Evolutionary conservation across 805 yeast genomes (phyloP).

Genomic region (Candida manassasensis): DNA sequence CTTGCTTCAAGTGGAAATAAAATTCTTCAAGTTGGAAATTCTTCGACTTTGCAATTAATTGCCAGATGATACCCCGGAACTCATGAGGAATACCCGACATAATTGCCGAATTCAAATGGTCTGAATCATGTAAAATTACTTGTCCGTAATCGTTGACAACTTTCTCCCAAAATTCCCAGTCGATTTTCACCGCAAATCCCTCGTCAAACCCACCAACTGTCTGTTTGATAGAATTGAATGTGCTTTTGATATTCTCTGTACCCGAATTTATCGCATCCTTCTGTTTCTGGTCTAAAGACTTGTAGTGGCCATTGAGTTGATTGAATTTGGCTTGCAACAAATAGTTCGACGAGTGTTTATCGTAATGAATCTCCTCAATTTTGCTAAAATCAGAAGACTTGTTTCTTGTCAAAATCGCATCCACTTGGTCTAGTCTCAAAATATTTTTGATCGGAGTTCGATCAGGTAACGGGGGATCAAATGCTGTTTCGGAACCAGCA

Average conservation of each 20-base stretch:
- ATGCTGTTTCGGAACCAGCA: too few species aligned
- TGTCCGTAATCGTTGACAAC: slow-evolving; percentile 74
- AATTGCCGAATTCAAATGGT: slow-evolving; percentile 55
- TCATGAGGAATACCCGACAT: slow-evolving; percentile 79
- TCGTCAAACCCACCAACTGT: slow-evolving; percentile 44
- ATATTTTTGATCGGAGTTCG: slow-evolving; percentile 24
- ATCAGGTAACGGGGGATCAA: slow-evolving; percentile 29
- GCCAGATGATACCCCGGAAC: slow-evolving; percentile 90
- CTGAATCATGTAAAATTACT: slow-evolving; percentile 60
- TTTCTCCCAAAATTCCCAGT: slow-evolving; percentile 86
- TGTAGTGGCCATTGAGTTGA: slow-evolving; percentile 50
- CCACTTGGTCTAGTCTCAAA: slow-evolving; percentile 18
- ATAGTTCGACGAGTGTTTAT: slow-evolving; percentile 33
- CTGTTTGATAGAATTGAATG: slow-evolving; percentile 44
- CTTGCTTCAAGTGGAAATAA: slow-evolving; percentile 46
- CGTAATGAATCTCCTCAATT: slow-evolving; percentile 16
- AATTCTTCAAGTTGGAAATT: slow-evolving; percentile 57
- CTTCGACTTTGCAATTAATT: slow-evolving; percentile 76
- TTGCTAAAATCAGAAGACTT: slow-evolving; percentile 5
- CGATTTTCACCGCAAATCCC: slow-evolving; percentile 35
- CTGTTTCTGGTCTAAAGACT: slow-evolving; percentile 45
- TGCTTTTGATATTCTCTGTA: slow-evolving; percentile 33
- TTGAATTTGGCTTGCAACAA: slow-evolving; percentile 57
- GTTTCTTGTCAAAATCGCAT: slow-evolving; percentile 9
- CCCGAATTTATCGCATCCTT: slow-evolving; percentile 42